Base-by-base conservation (phyloP, 2,329 filamentous ascomycete species). In the Alternaria viburni region DNA sequence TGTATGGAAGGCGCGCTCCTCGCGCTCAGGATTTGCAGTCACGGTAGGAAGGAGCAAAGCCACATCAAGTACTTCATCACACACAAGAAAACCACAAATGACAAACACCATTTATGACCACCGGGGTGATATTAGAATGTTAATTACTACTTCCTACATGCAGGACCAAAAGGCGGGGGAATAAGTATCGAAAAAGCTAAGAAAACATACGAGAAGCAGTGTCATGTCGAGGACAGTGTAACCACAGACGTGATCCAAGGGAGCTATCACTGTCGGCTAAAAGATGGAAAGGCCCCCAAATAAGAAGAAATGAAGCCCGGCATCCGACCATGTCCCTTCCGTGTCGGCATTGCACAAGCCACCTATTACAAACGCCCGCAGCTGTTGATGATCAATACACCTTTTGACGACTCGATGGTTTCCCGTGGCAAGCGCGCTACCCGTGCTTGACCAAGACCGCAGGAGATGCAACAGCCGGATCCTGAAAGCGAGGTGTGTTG, bases 61-160 rank as follows among this genome's bases (percentile, higher is more conserved):
- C 36, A 3, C 9, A 8, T n/a, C n/a, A 17, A n/a, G 11, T 41
- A 17, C 9, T 5, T n/a, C 10, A 30, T 8, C 23, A 51, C 47
- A 51, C 3, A 17, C 10, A 5, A 17, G 2, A 0, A 30, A 12
- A 4, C n/a, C 25, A 15, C 11, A 0, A 41, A 17, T 11, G 1
- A 21, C 23, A 17, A 17, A 13, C 28, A 49, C 3, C 7, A 13
- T 9, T 21, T 19, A 62, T 65, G 59, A 74, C 69, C 71, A 72
- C 72, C 67, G 57, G 73, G 66, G 70, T 76, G 70, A 69, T 76
- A 79, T 78, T 78, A 79, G 71, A 73, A 79, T 65, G 75, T 73
- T 69, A 79, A 80, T 80, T 80, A 79, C 77, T 79, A 79, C 72
- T 73, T 78, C 77, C 74, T 79, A 78, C 69, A 74, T 75, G 73